Evolutionary conservation across 2,329 filamentous ascomycete genomes (phyloP).

Genomic region (Penicillium sp.): DNA sequence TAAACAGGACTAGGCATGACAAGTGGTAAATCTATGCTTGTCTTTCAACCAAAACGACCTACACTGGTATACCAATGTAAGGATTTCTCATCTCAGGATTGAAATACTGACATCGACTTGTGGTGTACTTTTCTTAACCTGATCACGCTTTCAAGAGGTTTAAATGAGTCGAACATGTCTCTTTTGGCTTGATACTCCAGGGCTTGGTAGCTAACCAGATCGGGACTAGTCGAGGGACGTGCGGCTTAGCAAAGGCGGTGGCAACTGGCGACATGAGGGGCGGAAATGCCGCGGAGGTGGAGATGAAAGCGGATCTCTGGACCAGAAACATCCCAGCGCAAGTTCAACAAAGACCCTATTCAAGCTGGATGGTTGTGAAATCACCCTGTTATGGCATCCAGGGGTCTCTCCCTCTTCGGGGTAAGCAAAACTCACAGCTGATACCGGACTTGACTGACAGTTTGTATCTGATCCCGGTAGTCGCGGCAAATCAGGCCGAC

Average conservation of each 20-base stretch:
- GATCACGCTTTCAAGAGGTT: no score
- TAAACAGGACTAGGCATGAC: no score
- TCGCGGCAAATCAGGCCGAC: neutral
- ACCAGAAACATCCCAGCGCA: neutral
- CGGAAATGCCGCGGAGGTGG: neutral
- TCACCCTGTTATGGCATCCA: neutral
- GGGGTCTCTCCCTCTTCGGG: neutral
- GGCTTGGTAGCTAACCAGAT: neutral
- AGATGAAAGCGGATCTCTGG: conserved; percentile 1
- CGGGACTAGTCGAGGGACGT: neutral
- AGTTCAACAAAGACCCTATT: neutral
- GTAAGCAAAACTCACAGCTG: neutral
- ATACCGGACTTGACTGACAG: neutral
- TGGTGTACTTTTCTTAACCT: no score
- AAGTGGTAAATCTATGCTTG: no score
- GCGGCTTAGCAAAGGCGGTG: neutral
- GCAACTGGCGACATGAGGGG: neutral
- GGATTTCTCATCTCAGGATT: no score
- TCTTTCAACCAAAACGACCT: no score
- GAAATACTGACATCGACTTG: no score
- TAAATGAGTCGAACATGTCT: no score
- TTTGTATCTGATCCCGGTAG: neutral
- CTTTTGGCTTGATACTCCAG: no score
- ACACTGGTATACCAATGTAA: no score
- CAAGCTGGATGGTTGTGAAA: neutral